A percentile compares a stretch with the other conserved stretches of the same genome.
These are phyloP conservation scores for Ensete glaucum DNA, from an alignment of 176 grass and related monocot genomes.

Conservation along the genomic window DNA sequence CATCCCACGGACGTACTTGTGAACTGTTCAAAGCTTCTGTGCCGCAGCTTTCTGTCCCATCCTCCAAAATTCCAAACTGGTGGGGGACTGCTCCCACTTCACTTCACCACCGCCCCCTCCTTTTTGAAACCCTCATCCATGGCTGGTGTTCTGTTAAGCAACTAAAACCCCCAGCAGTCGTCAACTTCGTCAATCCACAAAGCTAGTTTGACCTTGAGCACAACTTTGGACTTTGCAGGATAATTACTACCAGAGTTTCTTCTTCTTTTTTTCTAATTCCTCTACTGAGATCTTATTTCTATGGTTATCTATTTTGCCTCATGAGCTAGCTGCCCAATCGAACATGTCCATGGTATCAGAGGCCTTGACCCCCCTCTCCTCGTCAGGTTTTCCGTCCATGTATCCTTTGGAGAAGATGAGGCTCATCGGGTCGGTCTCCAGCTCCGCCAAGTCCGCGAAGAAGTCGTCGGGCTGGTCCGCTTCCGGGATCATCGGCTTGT, in stretches of 20 bases:
- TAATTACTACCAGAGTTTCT: not conserved
- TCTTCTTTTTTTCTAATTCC: not conserved
- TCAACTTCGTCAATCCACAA: not conserved
- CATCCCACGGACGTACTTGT: slow-evolving; percentile 2
- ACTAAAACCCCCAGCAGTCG: not conserved
- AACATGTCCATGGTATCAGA: slow-evolving; percentile 37
- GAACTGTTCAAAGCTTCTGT: slow-evolving; percentile 14
- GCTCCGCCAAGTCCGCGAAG: slow-evolving; percentile 13
- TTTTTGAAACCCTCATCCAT: not conserved
- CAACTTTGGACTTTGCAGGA: not conserved
- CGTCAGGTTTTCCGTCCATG: slow-evolving; percentile 13
- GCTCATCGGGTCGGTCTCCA: slow-evolving; percentile 28
- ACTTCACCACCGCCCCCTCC: not conserved
- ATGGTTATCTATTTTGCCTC: not conserved
- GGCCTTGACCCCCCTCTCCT: slow-evolving; percentile 16
- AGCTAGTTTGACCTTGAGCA: slow-evolving; percentile 1
- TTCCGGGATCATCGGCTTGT: slow-evolving; percentile 23
- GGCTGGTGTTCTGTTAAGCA: not conserved
- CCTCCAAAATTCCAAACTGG: not conserved
- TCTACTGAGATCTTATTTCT: not conserved
- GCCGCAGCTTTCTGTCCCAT: slow-evolving; percentile 19
- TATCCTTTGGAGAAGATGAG: slow-evolving; percentile 26
- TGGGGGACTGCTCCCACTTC: not conserved
- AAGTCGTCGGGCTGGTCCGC: slow-evolving; percentile 24
- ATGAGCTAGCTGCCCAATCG: not conserved